These are phyloP conservation scores for Scenedesmus sp. DNA, from an alignment of 163 green algal species.

Conservation along the genomic window DNA sequence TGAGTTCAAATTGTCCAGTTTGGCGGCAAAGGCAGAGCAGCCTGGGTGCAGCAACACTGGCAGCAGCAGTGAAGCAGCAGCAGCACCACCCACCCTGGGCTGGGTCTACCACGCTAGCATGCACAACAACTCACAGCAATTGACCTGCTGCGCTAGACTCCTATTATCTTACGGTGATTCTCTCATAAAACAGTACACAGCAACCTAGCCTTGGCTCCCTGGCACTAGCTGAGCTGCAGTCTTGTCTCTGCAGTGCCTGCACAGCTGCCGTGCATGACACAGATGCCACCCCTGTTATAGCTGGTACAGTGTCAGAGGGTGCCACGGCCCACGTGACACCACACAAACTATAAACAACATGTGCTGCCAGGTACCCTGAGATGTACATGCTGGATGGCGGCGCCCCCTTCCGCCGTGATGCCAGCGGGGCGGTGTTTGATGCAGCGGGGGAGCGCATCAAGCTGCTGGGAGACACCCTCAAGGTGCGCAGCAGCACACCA, in stretches of 20 bases:
- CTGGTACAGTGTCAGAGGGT: no score
- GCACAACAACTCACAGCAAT: no score
- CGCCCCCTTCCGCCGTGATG: constrained; percentile 40
- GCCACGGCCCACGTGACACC: no score
- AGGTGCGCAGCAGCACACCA: background rate
- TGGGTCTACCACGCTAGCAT: no score
- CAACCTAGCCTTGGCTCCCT: no score
- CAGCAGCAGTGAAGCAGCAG: background rate
- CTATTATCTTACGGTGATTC: no score
- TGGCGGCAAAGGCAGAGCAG: background rate
- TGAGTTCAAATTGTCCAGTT: background rate
- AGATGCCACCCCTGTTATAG: no score
- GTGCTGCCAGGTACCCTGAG: constrained; percentile 42
- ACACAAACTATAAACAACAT: background rate
- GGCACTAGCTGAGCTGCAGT: no score
- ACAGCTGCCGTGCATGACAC: no score
- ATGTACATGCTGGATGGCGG: constrained; percentile 50
- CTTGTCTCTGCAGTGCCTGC: no score
- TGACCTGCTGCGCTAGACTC: no score
- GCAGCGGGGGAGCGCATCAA: constrained; percentile 38
- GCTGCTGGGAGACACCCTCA: constrained; percentile 44
- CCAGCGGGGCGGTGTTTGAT: constrained; percentile 41
- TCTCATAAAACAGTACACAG: no score
- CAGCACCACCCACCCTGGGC: background rate
- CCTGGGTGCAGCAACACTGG: background rate